These are phyloP conservation scores for Cladorrhinum samala DNA, from an alignment of 495 filamentous ascomycete genomes.

Conservation along the genomic window DNA sequence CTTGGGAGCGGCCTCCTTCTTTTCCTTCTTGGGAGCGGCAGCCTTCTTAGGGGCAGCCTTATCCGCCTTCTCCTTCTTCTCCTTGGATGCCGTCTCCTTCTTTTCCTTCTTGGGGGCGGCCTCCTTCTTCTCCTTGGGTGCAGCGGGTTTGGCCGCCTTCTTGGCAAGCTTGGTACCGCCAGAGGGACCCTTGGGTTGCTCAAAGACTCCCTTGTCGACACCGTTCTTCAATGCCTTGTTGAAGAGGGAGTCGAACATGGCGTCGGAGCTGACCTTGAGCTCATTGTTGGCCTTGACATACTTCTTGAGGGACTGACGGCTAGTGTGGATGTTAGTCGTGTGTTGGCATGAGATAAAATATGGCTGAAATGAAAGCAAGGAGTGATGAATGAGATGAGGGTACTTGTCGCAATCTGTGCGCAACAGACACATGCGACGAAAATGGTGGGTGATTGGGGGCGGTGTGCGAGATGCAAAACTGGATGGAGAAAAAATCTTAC, in stretches of 20 bases:
- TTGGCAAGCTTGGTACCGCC: conserved; percentile 95
- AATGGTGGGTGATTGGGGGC: too few relatives aligned
- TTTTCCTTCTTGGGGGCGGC: conserved; percentile 23
- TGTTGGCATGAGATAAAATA: conserved; percentile 6
- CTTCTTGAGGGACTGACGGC: conserved; percentile 95
- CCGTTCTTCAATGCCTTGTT: conserved; percentile 86
- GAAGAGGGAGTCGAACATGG: conserved; percentile 83
- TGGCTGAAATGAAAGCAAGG: not conserved
- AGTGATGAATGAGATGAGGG: too few relatives aligned
- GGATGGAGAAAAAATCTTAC: too few relatives aligned
- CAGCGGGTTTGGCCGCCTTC: conserved; percentile 52
- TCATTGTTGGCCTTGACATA: conserved; percentile 96
- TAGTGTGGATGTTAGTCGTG: conserved; percentile 42
- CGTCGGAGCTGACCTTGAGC: conserved; percentile 56
- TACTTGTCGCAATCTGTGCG: too few relatives aligned
- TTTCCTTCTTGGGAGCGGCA: conserved; percentile 20
- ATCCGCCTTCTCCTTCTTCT: conserved; percentile 35
- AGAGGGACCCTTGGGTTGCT: conserved; percentile 91
- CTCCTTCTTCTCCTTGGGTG: conserved; percentile 29
- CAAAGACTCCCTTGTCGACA: conserved; percentile 84
- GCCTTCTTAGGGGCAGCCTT: conserved; percentile 32
- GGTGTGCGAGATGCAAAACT: not conserved
- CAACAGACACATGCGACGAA: too few relatives aligned
- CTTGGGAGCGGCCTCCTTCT: conserved; percentile 29
- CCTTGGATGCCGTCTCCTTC: conserved; percentile 33